phyloP scores from a whole-genome alignment of 306 rosid genomes.

The Clitoria ternatea region DNA sequence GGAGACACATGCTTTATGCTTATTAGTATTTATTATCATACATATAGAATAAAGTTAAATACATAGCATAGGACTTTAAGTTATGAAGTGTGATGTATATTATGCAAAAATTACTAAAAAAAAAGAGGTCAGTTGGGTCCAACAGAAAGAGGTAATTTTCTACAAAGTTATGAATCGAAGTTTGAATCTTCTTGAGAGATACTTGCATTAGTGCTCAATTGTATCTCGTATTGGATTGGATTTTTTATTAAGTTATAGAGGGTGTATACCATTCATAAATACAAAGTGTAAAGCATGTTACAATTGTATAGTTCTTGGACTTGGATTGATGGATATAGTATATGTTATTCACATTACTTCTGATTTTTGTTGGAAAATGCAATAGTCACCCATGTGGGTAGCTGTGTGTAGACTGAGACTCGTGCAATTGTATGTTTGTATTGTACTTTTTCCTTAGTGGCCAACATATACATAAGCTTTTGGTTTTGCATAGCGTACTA shows the following conservation, averaged over 20 bases:
- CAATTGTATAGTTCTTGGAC: background rate
- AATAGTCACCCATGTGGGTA: slow-evolving; percentile 26
- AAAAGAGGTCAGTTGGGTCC: background rate
- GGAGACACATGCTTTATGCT: slow-evolving; percentile 25
- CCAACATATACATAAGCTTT: slow-evolving; percentile 7
- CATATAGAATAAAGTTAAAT: slow-evolving; percentile 15
- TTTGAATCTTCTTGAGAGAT: no score
- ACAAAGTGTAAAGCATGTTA: no score
- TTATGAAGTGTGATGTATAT: no score
- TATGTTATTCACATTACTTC: background rate
- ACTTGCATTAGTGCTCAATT: no score
- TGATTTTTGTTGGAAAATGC: slow-evolving; percentile 24
- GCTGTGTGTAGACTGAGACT: background rate
- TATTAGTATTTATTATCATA: slow-evolving; percentile 22
- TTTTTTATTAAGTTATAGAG: no score
- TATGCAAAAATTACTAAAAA: no score
- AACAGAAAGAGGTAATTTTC: background rate
- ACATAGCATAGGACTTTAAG: no score
- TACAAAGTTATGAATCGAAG: no score
- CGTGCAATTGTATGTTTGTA: background rate
- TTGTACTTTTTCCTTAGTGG: background rate
- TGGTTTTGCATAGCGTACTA: background rate
- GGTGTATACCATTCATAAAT: no score
- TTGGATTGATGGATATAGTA: background rate
- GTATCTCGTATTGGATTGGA: no score